Evolutionary conservation across 116 monocot genomes (phyloP), one percentile per base, ranked within the genome.

Genomic region (Dioscorea cayenensis): DNA sequence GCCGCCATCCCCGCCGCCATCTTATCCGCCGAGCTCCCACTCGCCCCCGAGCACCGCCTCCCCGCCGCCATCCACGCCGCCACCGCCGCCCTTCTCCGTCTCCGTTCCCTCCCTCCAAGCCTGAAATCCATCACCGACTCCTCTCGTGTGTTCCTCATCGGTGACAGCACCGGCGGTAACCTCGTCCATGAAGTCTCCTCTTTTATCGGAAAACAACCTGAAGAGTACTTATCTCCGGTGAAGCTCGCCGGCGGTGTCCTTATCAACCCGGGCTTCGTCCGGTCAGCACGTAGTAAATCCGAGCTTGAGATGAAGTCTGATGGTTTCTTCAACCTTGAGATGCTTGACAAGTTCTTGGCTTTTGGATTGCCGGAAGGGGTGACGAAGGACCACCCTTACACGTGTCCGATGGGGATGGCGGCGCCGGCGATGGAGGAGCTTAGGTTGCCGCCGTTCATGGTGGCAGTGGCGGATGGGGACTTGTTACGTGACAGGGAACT

Each of bases 141-240:
- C 76, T 78, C 85, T 21, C 71, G 82, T 3, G 84, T 94, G n/a
- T 94, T 94, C 76, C 87, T 90, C 18, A 83, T 94, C 66, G 89
- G 93, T 0, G 93, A 93, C 76, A 89, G 89, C 83, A 87, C 93
- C 71, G 93, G 94, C 18, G 90, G 80, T 14, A 90, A 94, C 77
- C 79, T 94, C 11, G 90, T 87, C 36, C 94, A 94, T 63, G 36
- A 66, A 19, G 77, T 88, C 20, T 85, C 84, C 0, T 79, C 83
- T 28, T 66, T 76, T 14, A 80, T 77, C 13, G 81, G 83, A 14
- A 9, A 49, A 27, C 8, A 49, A 28, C 58, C 49, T 10, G 81
- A 82, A 7, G 77, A 72, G 6, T 88, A 79, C 71, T 92, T 85
- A 86, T 28, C 65, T 1, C 89, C 89, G 7, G 48, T 90, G 14